Evolutionary conservation across 1,284 basidiomycete species (phyloP), one percentile per base, ranked within the genome.

Genomic region (Apiotrichum veenhuisii): DNA sequence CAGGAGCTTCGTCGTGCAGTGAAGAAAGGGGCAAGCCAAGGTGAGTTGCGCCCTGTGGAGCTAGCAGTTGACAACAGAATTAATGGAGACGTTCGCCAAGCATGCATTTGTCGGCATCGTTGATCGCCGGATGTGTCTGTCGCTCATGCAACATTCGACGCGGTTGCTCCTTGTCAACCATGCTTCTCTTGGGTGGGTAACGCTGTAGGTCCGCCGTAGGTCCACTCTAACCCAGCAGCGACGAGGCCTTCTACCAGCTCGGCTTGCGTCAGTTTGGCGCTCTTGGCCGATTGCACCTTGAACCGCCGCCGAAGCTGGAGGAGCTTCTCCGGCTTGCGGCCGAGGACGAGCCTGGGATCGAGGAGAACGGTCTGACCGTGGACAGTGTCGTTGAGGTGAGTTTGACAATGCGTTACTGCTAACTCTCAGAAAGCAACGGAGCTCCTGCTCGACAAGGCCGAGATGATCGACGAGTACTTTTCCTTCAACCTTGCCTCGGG

Each of bases 221-320:
- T 0, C 0, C 5, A 0, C 5, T 15, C 55, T 61, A 33, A 58
- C 54, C 17, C 43, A 17, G 12, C 63, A 95, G 91, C 0, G 91
- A 96, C 67, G 93, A 97, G 66, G 82, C 97, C 43, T 96, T 98
- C 68, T 98, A 97, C 73, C 96, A 98, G 71, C 83, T 98, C 1
- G 89, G 86, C 2, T 77, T 98, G 45, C 82, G 91, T 20, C 95
- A 98, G 72, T 99, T 98, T 69, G 92, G 94, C 0, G 84, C 88
- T 60, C 83, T 89, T 59, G 82, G 83, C 51, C 82, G 85, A 11
- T 76, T 98, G 46, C 85, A 84, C 54, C 80, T 98, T 4, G 85
- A 94, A 41, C 95, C 96, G 0, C 80, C 93, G 1, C 91, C 91
- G 0, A 77, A 82, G 0, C 69, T 98, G 5, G 81, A 81, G 2